phyloP scores from a whole-genome alignment of 2,329 filamentous ascomycete genomes.

The Cercospora citrullina region DNA sequence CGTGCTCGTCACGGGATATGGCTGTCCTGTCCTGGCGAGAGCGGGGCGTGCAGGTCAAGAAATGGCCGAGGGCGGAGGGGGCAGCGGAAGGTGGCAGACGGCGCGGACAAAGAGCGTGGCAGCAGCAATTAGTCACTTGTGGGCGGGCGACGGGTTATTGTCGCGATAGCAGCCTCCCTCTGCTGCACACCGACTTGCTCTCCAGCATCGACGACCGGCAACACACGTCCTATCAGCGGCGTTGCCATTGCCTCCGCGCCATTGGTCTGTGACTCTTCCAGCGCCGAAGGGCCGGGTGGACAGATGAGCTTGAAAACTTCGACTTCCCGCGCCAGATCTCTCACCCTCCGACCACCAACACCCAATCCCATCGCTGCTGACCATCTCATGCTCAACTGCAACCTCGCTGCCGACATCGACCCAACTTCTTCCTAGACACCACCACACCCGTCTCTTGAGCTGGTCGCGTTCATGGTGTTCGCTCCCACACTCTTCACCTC shows the following conservation, averaged over 20 bases:
- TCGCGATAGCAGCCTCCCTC: background rate
- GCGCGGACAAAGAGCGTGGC: background rate
- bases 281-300: background rate
- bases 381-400: background rate
- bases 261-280: background rate
- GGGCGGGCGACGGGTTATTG: background rate
- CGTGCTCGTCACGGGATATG: background rate
- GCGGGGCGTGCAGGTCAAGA: too few relatives aligned
- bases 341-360: background rate
- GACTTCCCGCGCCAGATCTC: background rate
- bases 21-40: background rate
- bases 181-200: background rate
- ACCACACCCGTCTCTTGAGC: background rate
- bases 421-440: background rate
- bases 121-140: background rate
- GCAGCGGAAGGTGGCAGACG: background rate
- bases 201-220: background rate
- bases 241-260: background rate
- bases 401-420: background rate
- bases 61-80: background rate
- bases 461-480: constrained; percentile 46
- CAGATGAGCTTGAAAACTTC: background rate
- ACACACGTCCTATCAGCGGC: background rate
- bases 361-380: background rate
- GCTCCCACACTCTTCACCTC: constrained; percentile 54